Conservation (phyloP, 768 basidiomycete species). For the Lactarius sanguifluus region DNA sequence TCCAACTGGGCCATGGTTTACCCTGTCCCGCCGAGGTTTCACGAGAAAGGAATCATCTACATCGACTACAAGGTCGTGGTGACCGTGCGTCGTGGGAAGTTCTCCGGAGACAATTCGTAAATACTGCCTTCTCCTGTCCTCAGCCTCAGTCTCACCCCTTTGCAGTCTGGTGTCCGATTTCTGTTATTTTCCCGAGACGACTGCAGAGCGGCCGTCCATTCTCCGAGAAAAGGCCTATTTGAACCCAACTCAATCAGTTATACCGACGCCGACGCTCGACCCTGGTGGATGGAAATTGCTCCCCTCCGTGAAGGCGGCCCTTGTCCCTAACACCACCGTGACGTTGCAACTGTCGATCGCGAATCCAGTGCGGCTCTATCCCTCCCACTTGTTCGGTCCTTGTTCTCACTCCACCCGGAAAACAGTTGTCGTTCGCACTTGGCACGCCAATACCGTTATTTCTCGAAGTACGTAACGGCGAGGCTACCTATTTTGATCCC, state of each 20-base stretch:
- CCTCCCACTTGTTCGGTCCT: not conserved
- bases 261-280: slow-evolving; percentile 25
- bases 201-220: slow-evolving; percentile 23
- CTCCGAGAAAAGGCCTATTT: slow-evolving; percentile 28
- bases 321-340: not conserved
- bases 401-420: not conserved
- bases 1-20: slow-evolving; percentile 40
- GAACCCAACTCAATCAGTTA: not conserved
- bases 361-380: slow-evolving; percentile 12
- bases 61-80: slow-evolving; percentile 29
- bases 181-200: slow-evolving; percentile 27
- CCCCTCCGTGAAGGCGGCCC: slow-evolving; percentile 10
- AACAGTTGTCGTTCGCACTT: slow-evolving; percentile 22
- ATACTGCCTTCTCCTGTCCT: not conserved
- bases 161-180: slow-evolving; percentile 24
- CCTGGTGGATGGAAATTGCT: slow-evolving; percentile 30
- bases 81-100: slow-evolving; percentile 19
- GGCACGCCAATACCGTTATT: slow-evolving; percentile 26
- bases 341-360: slow-evolving; percentile 21
- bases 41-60: slow-evolving; percentile 35
- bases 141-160: slow-evolving; percentile 4
- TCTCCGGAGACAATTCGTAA: slow-evolving; percentile 26
- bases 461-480: slow-evolving; percentile 1
- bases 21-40: slow-evolving; percentile 52
- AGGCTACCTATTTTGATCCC: not conserved